Base-by-base conservation (phyloP, 1,139 yeast species). In the Geotrichum citri-aurantii region DNA sequence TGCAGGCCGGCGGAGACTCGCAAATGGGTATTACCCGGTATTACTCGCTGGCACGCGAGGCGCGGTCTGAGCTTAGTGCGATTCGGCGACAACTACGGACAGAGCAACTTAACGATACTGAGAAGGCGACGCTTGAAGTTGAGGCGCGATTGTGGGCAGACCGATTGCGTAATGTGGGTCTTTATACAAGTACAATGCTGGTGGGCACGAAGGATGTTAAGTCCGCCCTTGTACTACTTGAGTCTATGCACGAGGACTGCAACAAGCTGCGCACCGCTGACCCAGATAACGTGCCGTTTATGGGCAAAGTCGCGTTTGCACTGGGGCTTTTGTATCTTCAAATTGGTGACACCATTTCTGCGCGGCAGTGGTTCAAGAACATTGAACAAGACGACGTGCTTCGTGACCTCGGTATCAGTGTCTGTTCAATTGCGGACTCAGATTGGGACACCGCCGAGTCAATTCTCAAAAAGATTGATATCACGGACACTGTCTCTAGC, bases 131-230 rank as follows among this genome's bases (percentile, higher is more conserved):
- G 2, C 19, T 29, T 4, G 19, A 44, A 19, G n/a, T 17, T 5
- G 54, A 53, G 23, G 19, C 54, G 44, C 49, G 23, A 12, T 50
- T 48, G 12, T 71, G 74, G 75, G 55, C 60, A 14, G 51, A 53
- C 10, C 63, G 74, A 8, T 61, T 71, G 33, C 63, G 70, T 19
- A 65, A 66, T 17, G 62, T 72, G 50, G 74, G 75, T 10, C 58
- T 71, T 12, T 67, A 66, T 55, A 69, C 71, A 1, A 69, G 70
- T 1, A 68, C 75, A 5, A 67, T 70, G 54, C 67, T 74, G 31
- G 55, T 72, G 8, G 69, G 70, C 26, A 66, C 71, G 65, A 63
- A 65, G 11, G 77, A 74, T 57, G 65, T 64, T 50, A 55, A 63
- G 8, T 64, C 75, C 1, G 76, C 75, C 0, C 58, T 70, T 14